Evolutionary conservation across 2,329 filamentous ascomycete genomes (phyloP).

Genomic region (Pestalotiopsis fici): DNA sequence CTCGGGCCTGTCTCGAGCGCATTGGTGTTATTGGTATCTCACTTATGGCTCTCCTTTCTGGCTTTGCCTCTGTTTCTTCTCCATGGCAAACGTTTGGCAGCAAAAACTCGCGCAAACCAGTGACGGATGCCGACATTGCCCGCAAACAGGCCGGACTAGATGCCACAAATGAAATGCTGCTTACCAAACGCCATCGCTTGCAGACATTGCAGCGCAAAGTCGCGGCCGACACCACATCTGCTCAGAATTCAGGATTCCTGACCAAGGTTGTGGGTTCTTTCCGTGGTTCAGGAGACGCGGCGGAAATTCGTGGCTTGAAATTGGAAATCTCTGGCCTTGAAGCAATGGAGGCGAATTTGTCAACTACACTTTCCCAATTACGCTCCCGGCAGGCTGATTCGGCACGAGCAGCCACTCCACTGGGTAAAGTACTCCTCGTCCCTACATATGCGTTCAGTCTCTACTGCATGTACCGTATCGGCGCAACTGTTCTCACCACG

Average conservation of each 20-base stretch:
- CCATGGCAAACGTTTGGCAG: conserved; percentile 83
- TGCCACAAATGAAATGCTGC: conserved; percentile 77
- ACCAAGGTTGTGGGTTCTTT: conserved; percentile 74
- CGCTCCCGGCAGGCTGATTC: conserved; percentile 64
- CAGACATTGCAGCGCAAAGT: conserved; percentile 68
- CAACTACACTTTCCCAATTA: conserved; percentile 64
- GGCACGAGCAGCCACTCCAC: conserved; percentile 64
- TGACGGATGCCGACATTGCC: conserved; percentile 73
- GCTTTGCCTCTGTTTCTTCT: conserved; percentile 85
- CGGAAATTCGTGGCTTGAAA: conserved; percentile 63
- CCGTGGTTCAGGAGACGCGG: conserved; percentile 61
- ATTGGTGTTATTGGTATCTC: conserved; percentile 85
- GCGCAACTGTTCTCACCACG: conserved; percentile 69
- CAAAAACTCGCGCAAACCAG: conserved; percentile 54
- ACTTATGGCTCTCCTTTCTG: conserved; percentile 84
- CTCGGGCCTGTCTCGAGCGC: conserved; percentile 61
- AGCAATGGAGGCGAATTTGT: conserved; percentile 74
- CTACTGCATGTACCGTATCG: conserved; percentile 84
- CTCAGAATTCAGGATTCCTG: conserved; percentile 61
- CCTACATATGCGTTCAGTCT: conserved; percentile 70
- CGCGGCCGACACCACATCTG: conserved; percentile 36
- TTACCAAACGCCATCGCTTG: conserved; percentile 72
- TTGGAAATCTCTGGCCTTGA: conserved; percentile 80
- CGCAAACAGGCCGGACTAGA: conserved; percentile 79
- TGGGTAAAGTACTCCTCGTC: conserved; percentile 65